Evolutionary conservation across 176 grass and related monocot genomes (phyloP).

Genomic region (Eragrostis nindensis): DNA sequence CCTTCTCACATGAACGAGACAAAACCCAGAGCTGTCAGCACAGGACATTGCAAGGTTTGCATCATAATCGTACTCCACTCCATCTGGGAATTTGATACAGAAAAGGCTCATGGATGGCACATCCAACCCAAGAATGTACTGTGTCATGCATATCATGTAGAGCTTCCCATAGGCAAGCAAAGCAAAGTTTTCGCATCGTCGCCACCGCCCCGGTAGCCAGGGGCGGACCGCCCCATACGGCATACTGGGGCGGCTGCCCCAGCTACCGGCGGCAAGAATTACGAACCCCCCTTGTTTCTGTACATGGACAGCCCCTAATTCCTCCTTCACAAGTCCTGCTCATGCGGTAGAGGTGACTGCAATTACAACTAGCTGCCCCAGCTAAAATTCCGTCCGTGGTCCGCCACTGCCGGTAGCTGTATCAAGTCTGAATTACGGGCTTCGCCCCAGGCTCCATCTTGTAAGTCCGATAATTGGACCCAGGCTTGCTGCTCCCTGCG

Average conservation of each 20-base stretch:
- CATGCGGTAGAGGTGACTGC: too few species aligned
- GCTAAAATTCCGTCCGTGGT: too few species aligned
- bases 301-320: too few species aligned
- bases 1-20: background rate
- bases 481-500: background rate
- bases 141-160: slow-evolving; percentile 7
- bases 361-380: too few species aligned
- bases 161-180: slow-evolving; percentile 22
- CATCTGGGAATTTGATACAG: slow-evolving; percentile 7
- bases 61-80: background rate
- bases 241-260: too few species aligned
- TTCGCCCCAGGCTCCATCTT: background rate
- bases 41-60: background rate
- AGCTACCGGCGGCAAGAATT: too few species aligned
- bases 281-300: too few species aligned
- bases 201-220: background rate
- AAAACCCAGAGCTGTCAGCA: background rate
- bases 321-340: too few species aligned
- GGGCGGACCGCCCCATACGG: too few species aligned
- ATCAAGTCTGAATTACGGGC: background rate
- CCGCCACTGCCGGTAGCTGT: slow-evolving; percentile 3
- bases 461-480: background rate
- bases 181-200: background rate
- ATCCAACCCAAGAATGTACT: slow-evolving; percentile 30
- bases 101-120: slow-evolving; percentile 12